These are phyloP conservation scores for Borovskyia barvae DNA, from an alignment of 208 protist genomes.

Conservation along the genomic window DNA sequence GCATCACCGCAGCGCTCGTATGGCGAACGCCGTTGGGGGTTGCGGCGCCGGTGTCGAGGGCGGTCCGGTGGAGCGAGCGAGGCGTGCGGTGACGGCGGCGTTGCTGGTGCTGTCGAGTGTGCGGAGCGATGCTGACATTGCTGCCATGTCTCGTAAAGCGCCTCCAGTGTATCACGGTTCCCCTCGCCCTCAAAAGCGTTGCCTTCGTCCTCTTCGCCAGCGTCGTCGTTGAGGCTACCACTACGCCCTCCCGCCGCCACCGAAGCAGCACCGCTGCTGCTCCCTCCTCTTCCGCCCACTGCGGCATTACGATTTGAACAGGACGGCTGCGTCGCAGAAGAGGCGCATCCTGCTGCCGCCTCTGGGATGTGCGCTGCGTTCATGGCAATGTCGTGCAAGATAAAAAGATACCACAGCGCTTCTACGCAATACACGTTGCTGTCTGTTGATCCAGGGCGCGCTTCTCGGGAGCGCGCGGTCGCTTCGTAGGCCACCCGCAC, in stretches of 20 bases:
- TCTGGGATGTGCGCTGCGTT: constrained; percentile 25
- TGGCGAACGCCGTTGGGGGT: constrained; percentile 14
- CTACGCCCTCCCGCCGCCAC: too few relatives aligned
- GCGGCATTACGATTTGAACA: too few relatives aligned
- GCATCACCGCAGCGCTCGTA: constrained; percentile 31
- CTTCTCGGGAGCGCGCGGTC: constrained; percentile 9
- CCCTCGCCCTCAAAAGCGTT: constrained; percentile 1
- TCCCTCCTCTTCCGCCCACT: too few relatives aligned
- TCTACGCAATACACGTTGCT: constrained; percentile 25
- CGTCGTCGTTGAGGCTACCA: too few relatives aligned
- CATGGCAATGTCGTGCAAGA: constrained; percentile 49
- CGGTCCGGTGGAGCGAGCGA: not conserved
- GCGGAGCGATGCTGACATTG: not conserved
- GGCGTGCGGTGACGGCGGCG: not conserved
- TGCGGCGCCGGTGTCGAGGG: constrained; percentile 21
- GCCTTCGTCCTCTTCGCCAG: not conserved
- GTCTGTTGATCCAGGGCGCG: not conserved
- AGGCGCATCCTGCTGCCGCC: not conserved
- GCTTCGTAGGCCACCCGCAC: constrained; percentile 50
- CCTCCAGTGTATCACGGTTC: constrained; percentile 13
- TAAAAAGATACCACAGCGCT: constrained; percentile 44
- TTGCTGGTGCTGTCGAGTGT: not conserved
- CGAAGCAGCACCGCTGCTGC: too few relatives aligned
- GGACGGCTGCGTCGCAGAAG: too few relatives aligned
- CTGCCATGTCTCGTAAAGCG: constrained; percentile 3